phyloP scores from a whole-genome alignment of 2,329 filamentous ascomycete genomes.

The Fusarium algeriense region DNA sequence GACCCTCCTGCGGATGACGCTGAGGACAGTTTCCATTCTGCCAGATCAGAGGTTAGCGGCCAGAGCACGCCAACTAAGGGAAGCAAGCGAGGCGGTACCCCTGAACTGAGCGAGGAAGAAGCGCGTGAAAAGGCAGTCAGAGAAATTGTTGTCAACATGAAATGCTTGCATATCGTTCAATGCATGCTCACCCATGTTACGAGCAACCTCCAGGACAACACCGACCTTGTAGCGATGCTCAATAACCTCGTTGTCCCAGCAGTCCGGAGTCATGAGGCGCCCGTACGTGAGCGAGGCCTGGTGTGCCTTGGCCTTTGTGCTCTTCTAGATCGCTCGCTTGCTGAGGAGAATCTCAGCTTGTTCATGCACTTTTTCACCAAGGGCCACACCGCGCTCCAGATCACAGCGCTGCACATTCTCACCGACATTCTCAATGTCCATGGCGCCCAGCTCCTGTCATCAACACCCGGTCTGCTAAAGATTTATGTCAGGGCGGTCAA shows the following conservation, averaged over 20 bases:
- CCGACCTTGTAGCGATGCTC: slow-evolving; percentile 94
- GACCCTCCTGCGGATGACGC: slow-evolving; percentile 69
- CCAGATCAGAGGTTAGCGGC: slow-evolving; percentile 84
- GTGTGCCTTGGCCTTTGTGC: slow-evolving; percentile 92
- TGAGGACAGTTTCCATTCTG: slow-evolving; percentile 89
- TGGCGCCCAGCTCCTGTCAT: slow-evolving; percentile 79
- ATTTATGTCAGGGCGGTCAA: slow-evolving; percentile 87
- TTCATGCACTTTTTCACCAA: slow-evolving; percentile 98
- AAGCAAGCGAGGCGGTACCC: slow-evolving; percentile 56
- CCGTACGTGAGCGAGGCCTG: slow-evolving; percentile 90
- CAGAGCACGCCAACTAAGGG: slow-evolving; percentile 67
- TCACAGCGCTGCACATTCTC: slow-evolving; percentile 90
- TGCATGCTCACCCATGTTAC: slow-evolving; percentile 97
- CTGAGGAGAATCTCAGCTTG: slow-evolving; percentile 89
- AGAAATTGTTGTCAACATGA: slow-evolving; percentile 98
- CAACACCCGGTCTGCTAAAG: slow-evolving; percentile 79
- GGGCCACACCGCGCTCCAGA: slow-evolving; percentile 89
- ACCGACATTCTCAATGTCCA: slow-evolving; percentile 94
- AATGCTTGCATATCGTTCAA: slow-evolving; percentile 96
- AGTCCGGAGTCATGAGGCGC: slow-evolving; percentile 91
- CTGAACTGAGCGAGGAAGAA: slow-evolving; percentile 71
- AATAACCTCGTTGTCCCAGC: slow-evolving; percentile 97
- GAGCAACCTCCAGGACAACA: slow-evolving; percentile 88
- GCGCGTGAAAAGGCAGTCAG: slow-evolving; percentile 81
- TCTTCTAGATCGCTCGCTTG: slow-evolving; percentile 89